Percentiles rank a stretch among this genome's conserved stretches.
These are phyloP conservation scores for Trichomonas gallinae DNA, from an alignment of 208 protist genomes.

Conservation along the genomic window DNA sequence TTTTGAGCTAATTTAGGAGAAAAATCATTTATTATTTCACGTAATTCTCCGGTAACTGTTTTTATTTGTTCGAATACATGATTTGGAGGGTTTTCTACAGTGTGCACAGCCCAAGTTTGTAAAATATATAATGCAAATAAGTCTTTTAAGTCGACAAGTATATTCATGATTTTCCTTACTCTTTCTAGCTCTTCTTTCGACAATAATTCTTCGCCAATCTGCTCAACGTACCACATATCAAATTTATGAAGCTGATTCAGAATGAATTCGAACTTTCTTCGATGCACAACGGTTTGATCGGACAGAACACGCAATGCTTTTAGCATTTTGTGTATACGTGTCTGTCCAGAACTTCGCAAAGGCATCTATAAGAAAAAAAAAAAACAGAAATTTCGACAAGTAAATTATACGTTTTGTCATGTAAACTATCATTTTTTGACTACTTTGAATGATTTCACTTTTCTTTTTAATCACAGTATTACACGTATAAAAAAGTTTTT, in stretches of 20 bases:
- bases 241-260: not conserved
- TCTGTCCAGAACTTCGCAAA: not conserved
- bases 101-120: not conserved
- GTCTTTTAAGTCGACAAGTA: not conserved
- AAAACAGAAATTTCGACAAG: too few species aligned
- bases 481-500: too few species aligned
- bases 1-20: not conserved
- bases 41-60: not conserved
- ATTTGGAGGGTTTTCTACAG: not conserved
- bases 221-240: not conserved
- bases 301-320: not conserved
- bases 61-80: not conserved
- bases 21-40: too few species aligned
- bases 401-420: too few species aligned
- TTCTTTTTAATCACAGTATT: too few species aligned
- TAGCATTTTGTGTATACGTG: not conserved
- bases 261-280: constrained; percentile 2
- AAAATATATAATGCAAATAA: not conserved
- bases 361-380: not conserved
- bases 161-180: not conserved
- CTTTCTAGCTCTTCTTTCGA: not conserved
- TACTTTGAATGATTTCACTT: too few species aligned
- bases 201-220: not conserved
- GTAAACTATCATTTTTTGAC: too few species aligned
- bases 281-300: not conserved